Conservation (phyloP, 495 filamentous ascomycete species). For the Pseudotulostoma volvatum region DNA sequence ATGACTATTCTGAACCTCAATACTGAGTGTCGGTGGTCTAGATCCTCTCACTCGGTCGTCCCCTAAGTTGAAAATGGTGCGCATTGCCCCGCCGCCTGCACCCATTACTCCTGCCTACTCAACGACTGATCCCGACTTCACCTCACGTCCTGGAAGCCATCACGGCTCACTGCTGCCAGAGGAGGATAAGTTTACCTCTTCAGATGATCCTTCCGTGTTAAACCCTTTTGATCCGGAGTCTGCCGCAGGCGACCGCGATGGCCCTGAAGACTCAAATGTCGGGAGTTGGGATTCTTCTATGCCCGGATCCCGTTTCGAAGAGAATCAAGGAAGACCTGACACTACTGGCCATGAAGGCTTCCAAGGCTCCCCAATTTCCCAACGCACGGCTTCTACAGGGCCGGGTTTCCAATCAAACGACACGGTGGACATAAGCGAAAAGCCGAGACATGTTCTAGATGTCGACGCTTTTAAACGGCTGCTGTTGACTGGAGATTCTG, state of each 20-base stretch:
- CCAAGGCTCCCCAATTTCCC: not conserved
- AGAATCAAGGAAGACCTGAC: too few relatives aligned
- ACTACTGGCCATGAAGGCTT: not conserved
- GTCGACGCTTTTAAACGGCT: constrained; percentile 46
- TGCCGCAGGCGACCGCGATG: not conserved
- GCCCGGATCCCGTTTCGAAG: too few relatives aligned
- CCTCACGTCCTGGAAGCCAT: constrained; percentile 4
- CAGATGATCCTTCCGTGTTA: constrained; percentile 4
- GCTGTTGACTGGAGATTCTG: constrained; percentile 40
- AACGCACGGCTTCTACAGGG: too few relatives aligned
- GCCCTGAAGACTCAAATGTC: too few relatives aligned
- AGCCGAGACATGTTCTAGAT: constrained; percentile 27
- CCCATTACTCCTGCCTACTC: constrained; percentile 1
- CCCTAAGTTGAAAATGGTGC: constrained; percentile 2
- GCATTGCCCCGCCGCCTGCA: constrained; percentile 5
- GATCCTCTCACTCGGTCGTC: not conserved
- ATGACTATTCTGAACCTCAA: too few relatives aligned
- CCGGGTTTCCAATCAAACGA: not conserved
- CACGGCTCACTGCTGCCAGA: not conserved
- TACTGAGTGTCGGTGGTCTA: too few relatives aligned
- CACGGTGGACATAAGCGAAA: not conserved
- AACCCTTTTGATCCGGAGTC: constrained; percentile 8
- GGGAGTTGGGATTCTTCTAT: too few relatives aligned
- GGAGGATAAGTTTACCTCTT: constrained; percentile 3
- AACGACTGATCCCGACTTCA: constrained; percentile 2